Base-by-base conservation (phyloP, 192 early-diverging fungal species). In the Coemansia erecta region DNA sequence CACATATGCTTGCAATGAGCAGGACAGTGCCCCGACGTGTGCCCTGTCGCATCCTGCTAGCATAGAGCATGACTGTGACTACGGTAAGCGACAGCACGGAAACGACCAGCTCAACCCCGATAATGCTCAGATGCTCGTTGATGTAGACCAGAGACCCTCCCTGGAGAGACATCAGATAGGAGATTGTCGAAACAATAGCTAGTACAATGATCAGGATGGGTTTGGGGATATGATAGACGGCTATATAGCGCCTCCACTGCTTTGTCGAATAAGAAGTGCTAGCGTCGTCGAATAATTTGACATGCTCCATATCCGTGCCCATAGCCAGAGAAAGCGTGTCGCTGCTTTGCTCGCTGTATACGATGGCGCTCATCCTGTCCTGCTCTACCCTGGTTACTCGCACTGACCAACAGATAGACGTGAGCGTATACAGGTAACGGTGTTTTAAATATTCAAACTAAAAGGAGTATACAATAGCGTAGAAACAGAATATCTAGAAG, bases 71-170 rank as follows among this genome's bases (percentile, higher is more conserved):
- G 7, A 73, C 64, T 2, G 74, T 63, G 9, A 82, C 56, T 0
- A 26, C 21, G 0, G 81, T 84, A 15, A 84, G 48, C 23, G 75
- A 75, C 15, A 76, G 13, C 8, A 82, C 67, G 0, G 78, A 82
- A 2, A 81, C 57, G 9, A 76, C 40, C 2, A 84, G 13, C 59
- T 82, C 64, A 10, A 71, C 45, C 1, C 83, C 83, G 2, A 84
- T 68, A 31, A 65, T 47, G 10, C 78, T 65, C 15, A 84, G 59
- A 26, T 81, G 73, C 15, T 81, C 66, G 51, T 82, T 81, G 45
- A 84, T 78, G 56, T 70, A 82, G 24, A 69, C 64, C 8, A 84
- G 66, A 48, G 67, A 58, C 17, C 81, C 83, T n/a, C 73, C 83
- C 48, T 78, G 65, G 15, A 78, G 70, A 0, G 65, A 24, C 8